Conservation (phyloP, 345 rosid species). For the Limnanthes douglasii region DNA sequence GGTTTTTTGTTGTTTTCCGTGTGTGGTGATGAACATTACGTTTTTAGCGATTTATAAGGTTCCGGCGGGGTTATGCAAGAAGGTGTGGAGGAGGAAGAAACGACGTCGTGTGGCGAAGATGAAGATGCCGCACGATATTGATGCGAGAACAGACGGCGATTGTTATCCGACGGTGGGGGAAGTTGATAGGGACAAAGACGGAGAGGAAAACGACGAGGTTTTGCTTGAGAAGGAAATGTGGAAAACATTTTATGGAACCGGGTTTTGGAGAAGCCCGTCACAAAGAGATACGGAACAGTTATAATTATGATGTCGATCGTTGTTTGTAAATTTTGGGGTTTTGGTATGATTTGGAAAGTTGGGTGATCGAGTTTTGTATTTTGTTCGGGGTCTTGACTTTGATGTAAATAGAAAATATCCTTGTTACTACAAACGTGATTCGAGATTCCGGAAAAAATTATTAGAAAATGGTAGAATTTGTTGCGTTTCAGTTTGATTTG, state of each 20-base stretch:
- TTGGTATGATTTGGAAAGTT: too few species aligned
- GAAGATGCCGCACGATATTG: neutral
- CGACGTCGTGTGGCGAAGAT: constrained; percentile 14
- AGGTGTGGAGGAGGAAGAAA: constrained; percentile 24
- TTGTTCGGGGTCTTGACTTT: too few species aligned
- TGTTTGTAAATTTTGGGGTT: too few species aligned
- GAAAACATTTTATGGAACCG: constrained; percentile 23
- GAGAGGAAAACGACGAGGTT: constrained; percentile 3
- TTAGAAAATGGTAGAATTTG: too few species aligned
- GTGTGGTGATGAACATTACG: constrained; percentile 37
- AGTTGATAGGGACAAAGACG: neutral
- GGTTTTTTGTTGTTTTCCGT: constrained; percentile 59
- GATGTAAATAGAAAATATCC: too few species aligned
- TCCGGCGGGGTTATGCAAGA: constrained; percentile 49
- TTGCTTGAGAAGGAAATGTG: constrained; percentile 31
- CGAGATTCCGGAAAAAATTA: too few species aligned
- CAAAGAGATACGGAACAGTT: constrained; percentile 10
- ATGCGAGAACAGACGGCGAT: too few species aligned
- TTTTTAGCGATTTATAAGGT: constrained; percentile 44
- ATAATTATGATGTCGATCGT: too few species aligned
- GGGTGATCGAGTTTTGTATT: too few species aligned
- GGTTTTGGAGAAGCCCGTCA: constrained; percentile 41
- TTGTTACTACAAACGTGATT: too few species aligned
- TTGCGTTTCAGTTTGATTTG: too few species aligned
- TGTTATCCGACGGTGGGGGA: too few species aligned